Evolutionary conservation across 164 flowering plant genomes (phyloP), one percentile per base, ranked within the genome.

Genomic region (Hamamelis virginiana): DNA sequence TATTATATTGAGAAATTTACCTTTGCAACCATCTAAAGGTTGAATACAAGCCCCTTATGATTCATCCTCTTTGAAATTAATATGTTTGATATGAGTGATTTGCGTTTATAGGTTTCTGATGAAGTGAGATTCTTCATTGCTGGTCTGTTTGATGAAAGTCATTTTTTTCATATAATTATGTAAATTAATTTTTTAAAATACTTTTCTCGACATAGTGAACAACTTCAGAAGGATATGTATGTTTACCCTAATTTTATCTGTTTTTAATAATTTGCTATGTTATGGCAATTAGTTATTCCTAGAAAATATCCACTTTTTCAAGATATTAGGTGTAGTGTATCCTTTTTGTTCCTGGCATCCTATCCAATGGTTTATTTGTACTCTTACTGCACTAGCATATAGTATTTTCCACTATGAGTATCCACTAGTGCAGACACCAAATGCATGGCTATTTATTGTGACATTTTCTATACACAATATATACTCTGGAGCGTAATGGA

Each of bases 401-500:
- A n/a, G n/a, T n/a, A 33, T 33, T 33, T 33, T 2, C 6, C 41
- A 33, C 6, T 15, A 50, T 50, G 60, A 57, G 22, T 57, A 23
- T 26, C 15, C 11, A 25, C 16, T 25, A 26, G 60, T 23, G 38
- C 33, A 23, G 60, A 23, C 22, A 19, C 33, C 33, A 25, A 57
- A 8, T 33, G 28, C 9, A 12, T 23, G 4, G 33, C 33, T 57
- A 12, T 57, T n/a, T 57, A 12, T n/a, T 50, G 19, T 25, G 60
- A 25, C 21, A 12, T 45, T 19, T 16, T 62, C 13, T 46, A 45
- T 63, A 44, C 5, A 10, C 8, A 48, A 1, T 45, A 23, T 47
- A 25, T 33, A 21, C 9, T 26, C 48, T 80, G 94, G 97, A 88
- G 90, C 81, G 67, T 80, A 52, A 64, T 65, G 84, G 86, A 73